Conservation (phyloP, 1,139 yeast genomes). For the Saccharomyces uvarum region DNA sequence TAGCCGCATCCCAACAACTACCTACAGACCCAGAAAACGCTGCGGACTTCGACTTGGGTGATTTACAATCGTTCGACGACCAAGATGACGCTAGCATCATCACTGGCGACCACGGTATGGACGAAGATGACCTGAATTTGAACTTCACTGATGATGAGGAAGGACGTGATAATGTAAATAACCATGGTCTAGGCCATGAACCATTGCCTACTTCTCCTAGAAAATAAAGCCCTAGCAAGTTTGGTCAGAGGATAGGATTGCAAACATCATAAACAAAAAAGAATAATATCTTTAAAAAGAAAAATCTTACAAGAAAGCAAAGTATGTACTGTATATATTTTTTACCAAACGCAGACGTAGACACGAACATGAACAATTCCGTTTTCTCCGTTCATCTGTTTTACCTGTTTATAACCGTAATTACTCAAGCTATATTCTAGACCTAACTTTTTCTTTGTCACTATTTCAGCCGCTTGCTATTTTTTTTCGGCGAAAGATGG, state of each 20-base stretch:
- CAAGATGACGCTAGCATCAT: slow-evolving; percentile 16
- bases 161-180: slow-evolving; percentile 2
- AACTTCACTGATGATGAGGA: slow-evolving; percentile 9
- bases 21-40: slow-evolving; percentile 73
- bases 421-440: not conserved
- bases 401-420: not conserved
- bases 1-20: slow-evolving; percentile 89
- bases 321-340: not conserved
- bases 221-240: not conserved
- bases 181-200: not conserved
- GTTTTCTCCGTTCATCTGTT: not conserved
- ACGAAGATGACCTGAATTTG: slow-evolving; percentile 14
- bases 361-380: not conserved
- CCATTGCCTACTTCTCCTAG: not conserved
- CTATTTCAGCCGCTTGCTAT: not conserved
- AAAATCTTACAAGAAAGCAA: not conserved
- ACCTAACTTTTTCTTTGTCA: not conserved
- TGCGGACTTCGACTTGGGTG: slow-evolving; percentile 72
- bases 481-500: not conserved
- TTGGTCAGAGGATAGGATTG: not conserved
- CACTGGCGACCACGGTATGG: slow-evolving; percentile 17
- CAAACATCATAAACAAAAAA: not conserved
- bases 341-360: not conserved
- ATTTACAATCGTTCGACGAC: slow-evolving; percentile 45
- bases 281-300: not conserved